A percentile compares a stretch with the other conserved stretches of the same genome.
phyloP scores from a whole-genome alignment of 129 eudicot species.

The Pulicaria dysenterica region DNA sequence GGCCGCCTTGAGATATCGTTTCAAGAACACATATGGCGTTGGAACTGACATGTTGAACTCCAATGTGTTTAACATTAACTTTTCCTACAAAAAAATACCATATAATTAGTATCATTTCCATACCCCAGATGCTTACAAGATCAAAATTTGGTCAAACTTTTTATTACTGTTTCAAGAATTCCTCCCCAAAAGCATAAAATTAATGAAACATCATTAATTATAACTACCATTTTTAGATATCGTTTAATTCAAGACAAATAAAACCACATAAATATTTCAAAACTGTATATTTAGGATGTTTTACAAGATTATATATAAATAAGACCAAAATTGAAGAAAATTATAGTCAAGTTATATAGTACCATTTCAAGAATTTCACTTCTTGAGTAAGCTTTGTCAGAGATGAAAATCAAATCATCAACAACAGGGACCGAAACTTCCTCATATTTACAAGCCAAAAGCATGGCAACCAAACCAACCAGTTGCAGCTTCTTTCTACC shows the following conservation, averaged over 20 bases:
- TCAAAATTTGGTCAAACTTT: not conserved
- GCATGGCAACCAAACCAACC: slow-evolving; percentile 87
- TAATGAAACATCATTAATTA: not conserved
- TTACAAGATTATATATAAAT: not conserved
- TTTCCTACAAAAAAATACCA: slow-evolving; percentile 53
- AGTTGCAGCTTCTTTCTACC: slow-evolving; percentile 85
- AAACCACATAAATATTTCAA: no score
- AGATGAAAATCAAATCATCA: slow-evolving; percentile 82
- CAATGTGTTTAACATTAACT: slow-evolving; percentile 74
- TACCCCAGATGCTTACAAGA: not conserved
- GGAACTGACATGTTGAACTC: slow-evolving; percentile 93
- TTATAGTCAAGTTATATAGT: not conserved
- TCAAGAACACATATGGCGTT: slow-evolving; percentile 83
- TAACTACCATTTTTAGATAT: not conserved
- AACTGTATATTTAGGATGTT: no score
- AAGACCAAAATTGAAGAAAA: slow-evolving; percentile 18
- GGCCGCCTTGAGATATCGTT: slow-evolving; percentile 90
- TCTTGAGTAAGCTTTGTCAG: slow-evolving; percentile 82
- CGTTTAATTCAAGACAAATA: no score
- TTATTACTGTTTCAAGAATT: no score
- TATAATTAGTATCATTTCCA: slow-evolving; percentile 4
- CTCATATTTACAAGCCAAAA: slow-evolving; percentile 94
- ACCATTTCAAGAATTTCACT: slow-evolving; percentile 93
- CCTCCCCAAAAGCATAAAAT: no score
- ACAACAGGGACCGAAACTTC: slow-evolving; percentile 88